Evolutionary conservation across 768 basidiomycete genomes (phyloP).

Genomic region (Tulasnella sp.): DNA sequence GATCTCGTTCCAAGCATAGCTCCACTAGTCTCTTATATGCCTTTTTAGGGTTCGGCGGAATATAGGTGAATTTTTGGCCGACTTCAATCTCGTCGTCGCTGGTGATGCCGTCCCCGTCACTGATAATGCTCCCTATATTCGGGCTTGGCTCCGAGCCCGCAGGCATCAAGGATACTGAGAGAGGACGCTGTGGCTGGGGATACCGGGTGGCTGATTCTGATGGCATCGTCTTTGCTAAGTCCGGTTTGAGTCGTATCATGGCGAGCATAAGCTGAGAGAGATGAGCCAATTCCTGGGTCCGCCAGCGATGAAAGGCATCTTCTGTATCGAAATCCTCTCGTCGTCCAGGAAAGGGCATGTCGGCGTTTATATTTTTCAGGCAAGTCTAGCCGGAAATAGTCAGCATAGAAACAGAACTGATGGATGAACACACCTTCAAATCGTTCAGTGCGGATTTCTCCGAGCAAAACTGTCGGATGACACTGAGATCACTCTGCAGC

Average conservation of each 20-base stretch:
- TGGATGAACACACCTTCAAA: conserved; percentile 58
- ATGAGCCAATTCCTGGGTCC: conserved; percentile 70
- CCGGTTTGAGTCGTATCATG: conserved; percentile 82
- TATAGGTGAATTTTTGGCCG: conserved; percentile 83
- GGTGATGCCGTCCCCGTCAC: conserved; percentile 20
- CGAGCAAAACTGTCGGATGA: conserved; percentile 58
- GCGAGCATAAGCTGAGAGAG: conserved; percentile 84
- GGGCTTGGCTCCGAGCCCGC: not conserved
- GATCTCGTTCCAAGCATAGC: conserved; percentile 73
- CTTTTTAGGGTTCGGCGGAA: conserved; percentile 81
- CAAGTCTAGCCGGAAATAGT: conserved; percentile 54
- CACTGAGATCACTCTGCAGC: conserved; percentile 69
- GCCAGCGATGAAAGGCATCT: conserved; percentile 80
- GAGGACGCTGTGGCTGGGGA: conserved; percentile 36
- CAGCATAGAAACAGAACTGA: conserved; percentile 20
- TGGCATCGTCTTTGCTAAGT: conserved; percentile 74
- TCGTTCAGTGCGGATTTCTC: conserved; percentile 84
- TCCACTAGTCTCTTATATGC: conserved; percentile 83
- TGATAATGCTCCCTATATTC: conserved; percentile 14
- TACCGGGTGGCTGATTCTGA: conserved; percentile 50
- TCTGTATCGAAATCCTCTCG: conserved; percentile 83
- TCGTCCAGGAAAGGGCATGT: conserved; percentile 75
- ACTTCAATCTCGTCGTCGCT: conserved; percentile 43
- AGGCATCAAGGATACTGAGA: not conserved
- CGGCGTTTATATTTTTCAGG: conserved; percentile 85